These are phyloP conservation scores for Dalbergia cultrata DNA, from an alignment of 306 rosid species.

Conservation along the genomic window DNA sequence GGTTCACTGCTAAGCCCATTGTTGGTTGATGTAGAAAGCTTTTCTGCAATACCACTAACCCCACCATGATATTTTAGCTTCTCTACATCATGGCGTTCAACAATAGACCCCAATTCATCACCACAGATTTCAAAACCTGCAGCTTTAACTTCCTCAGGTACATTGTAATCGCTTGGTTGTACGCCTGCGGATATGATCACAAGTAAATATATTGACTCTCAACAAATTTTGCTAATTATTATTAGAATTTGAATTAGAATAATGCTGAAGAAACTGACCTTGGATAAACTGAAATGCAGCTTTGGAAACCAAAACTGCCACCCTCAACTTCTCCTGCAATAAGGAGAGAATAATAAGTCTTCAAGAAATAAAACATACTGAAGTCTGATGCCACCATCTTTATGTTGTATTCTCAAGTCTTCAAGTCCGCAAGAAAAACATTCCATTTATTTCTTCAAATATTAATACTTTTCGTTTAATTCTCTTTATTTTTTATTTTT, in stretches of 20 bases:
- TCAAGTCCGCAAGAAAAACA: constrained; percentile 23
- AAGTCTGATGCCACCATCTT: constrained; percentile 8
- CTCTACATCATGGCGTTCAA: constrained; percentile 83
- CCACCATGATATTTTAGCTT: constrained; percentile 82
- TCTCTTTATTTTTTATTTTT: no score
- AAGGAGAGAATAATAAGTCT: constrained; percentile 31
- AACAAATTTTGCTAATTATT: background rate
- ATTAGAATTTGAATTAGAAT: background rate
- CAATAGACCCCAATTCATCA: constrained; percentile 90
- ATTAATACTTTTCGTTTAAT: background rate
- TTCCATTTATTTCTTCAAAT: background rate
- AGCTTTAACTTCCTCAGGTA: constrained; percentile 78
- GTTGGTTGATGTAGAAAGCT: constrained; percentile 69
- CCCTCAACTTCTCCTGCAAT: constrained; percentile 80
- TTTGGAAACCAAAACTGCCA: constrained; percentile 90
- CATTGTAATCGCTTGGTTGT: constrained; percentile 67
- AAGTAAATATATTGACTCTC: constrained; percentile 35
- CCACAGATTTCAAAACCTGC: constrained; percentile 87
- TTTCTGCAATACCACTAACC: constrained; percentile 71
- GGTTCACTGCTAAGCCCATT: constrained; percentile 63
- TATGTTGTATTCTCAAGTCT: no score
- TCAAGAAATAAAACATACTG: constrained; percentile 24
- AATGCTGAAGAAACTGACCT: constrained; percentile 57
- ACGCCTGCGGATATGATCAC: constrained; percentile 60
- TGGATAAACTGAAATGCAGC: constrained; percentile 87